These are phyloP conservation scores for Cotoneaster glaucophyllus DNA, from an alignment of 306 rosid genomes.

Conservation along the genomic window DNA sequence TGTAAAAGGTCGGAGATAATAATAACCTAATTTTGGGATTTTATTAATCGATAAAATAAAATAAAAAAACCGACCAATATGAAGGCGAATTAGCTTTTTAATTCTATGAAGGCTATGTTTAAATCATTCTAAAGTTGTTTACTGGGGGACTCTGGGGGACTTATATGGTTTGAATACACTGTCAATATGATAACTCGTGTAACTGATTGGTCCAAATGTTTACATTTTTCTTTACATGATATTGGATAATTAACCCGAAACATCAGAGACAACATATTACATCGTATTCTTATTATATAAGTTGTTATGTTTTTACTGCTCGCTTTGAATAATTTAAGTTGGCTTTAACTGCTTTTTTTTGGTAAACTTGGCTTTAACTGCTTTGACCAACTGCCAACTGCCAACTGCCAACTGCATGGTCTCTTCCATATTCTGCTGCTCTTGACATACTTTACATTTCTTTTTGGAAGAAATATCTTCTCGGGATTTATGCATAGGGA, in stretches of 20 bases:
- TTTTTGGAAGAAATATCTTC: not conserved
- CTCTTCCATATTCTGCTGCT: not conserved
- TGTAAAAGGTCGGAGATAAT: not conserved
- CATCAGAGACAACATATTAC: no score
- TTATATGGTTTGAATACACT: no score
- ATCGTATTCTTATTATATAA: no score
- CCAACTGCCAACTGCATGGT: conserved; percentile 27
- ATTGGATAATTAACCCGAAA: no score
- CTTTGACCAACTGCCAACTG: no score
- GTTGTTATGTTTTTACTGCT: not conserved
- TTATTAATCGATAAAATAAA: not conserved
- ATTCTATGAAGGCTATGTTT: not conserved
- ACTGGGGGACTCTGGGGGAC: no score
- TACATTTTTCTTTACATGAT: no score
- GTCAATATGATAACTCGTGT: accelerated
- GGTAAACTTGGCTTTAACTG: conserved; percentile 30
- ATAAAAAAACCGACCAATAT: not conserved
- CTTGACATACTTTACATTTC: not conserved
- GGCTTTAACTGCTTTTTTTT: conserved; percentile 32
- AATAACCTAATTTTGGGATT: not conserved
- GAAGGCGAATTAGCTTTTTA: not conserved
- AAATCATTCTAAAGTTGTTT: not conserved
- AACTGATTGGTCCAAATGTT: no score
- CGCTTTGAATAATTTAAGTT: conserved; percentile 12
- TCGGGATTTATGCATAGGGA: no score